Evolutionary conservation across 768 basidiomycete species (phyloP).

Genomic region (Pholiota molesta): DNA sequence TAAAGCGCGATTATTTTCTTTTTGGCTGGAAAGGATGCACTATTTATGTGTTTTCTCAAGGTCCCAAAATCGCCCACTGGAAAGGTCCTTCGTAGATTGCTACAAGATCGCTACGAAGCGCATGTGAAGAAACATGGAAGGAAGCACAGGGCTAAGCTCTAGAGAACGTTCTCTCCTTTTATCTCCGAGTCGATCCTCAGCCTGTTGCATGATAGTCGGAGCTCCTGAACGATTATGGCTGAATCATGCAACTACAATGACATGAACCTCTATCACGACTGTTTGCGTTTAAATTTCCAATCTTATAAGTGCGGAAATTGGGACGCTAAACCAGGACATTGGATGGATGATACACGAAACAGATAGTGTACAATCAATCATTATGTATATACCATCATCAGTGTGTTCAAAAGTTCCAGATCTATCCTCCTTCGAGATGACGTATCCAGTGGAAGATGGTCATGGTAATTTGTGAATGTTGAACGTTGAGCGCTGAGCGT

Average conservation of each 20-base stretch:
- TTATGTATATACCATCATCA: no score
- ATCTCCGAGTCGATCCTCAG: not conserved
- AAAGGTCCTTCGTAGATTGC: conserved; percentile 63
- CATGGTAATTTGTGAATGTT: no score
- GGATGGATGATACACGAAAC: no score
- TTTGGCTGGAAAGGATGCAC: not conserved
- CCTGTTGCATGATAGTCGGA: not conserved
- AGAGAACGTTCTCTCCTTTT: not conserved
- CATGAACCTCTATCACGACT: not conserved
- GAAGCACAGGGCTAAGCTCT: conserved; percentile 35
- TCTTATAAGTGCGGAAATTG: no score
- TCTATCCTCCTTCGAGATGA: no score
- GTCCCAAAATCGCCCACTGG: conserved; percentile 79
- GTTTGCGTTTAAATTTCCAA: not conserved
- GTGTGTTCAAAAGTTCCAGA: no score
- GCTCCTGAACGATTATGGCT: no score
- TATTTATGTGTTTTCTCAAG: not conserved
- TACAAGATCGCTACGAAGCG: conserved; percentile 62
- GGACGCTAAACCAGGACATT: no score
- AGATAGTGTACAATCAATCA: no score
- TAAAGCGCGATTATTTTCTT: conserved; percentile 28
- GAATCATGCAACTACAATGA: no score
- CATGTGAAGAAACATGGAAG: conserved; percentile 21
- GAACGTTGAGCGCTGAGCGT: no score
- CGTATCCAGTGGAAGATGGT: no score